A percentile compares a stretch with the other conserved stretches of the same genome.
These are phyloP conservation scores for Teratosphaeria gauchensis DNA, from an alignment of 2,329 filamentous ascomycete species.

Conservation along the genomic window DNA sequence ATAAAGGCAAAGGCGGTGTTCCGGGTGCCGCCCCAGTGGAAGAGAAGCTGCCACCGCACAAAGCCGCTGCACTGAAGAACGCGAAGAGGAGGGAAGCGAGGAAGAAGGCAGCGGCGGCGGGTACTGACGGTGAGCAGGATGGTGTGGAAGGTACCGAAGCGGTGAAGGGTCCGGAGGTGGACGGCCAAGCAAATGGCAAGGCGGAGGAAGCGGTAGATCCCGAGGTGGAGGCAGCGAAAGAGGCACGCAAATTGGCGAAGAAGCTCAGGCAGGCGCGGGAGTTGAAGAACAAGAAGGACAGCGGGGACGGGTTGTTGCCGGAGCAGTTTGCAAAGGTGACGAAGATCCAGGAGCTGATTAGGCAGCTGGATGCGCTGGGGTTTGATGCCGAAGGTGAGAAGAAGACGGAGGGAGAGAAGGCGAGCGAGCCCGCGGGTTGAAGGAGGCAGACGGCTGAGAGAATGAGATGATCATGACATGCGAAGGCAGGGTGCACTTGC, in stretches of 20 bases:
- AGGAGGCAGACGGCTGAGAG: background rate
- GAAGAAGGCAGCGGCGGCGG: conserved; percentile 45
- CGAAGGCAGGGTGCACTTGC: no score
- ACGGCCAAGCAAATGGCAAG: conserved; percentile 61
- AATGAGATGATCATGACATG: background rate
- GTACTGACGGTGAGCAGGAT: conserved; percentile 22
- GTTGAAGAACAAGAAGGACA: conserved; percentile 81
- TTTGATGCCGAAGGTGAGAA: conserved; percentile 71
- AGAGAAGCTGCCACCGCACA: conserved; percentile 30
- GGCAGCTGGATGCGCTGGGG: conserved; percentile 75
- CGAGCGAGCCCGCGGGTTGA: background rate
- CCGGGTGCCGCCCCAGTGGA: conserved; percentile 58
- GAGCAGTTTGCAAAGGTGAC: conserved; percentile 98
- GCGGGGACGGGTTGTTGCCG: conserved; percentile 70
- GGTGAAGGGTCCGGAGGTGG: conserved; percentile 31
- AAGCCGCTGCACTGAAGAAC: conserved; percentile 58
- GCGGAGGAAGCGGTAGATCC: conserved; percentile 42
- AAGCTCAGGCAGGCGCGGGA: conserved; percentile 91
- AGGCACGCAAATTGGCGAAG: conserved; percentile 83
- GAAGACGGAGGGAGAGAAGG: conserved; percentile 2
- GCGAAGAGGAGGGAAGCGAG: conserved; percentile 65
- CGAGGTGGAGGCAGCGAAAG: conserved; percentile 79
- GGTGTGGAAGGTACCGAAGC: background rate
- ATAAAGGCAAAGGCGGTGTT: conserved; percentile 57
- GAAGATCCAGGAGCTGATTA: conserved; percentile 87